phyloP scores from a whole-genome alignment of 176 grass and related monocot genomes.

The Paspalum vaginatum region DNA sequence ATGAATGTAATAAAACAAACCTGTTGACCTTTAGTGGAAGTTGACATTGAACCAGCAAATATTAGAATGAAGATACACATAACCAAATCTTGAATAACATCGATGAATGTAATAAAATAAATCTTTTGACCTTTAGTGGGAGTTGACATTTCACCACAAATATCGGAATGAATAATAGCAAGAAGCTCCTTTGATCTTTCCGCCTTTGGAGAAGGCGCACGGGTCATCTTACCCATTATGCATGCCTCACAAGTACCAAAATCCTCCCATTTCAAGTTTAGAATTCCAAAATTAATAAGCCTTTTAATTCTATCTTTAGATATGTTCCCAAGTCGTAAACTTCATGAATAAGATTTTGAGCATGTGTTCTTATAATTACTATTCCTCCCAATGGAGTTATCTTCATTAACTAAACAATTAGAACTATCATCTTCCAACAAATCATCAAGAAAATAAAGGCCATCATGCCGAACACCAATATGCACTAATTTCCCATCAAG shows the following conservation, averaged over 20 bases:
- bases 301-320: too few relatives aligned
- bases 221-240: background rate
- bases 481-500: background rate
- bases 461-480: background rate
- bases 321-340: background rate
- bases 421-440: too few relatives aligned
- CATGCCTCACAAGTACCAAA: background rate
- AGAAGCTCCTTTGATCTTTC: too few relatives aligned
- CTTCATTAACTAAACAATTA: too few relatives aligned
- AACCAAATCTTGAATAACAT: background rate
- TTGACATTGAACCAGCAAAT: too few relatives aligned
- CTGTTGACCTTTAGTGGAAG: too few relatives aligned
- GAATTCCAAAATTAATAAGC: constrained; percentile 25
- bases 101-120: background rate
- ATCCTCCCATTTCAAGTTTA: constrained; percentile 1
- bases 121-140: too few relatives aligned
- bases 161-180: too few relatives aligned
- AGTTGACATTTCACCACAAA: too few relatives aligned
- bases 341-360: background rate
- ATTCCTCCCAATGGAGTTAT: too few relatives aligned
- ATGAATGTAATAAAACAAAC: background rate
- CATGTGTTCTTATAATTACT: too few relatives aligned
- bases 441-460: background rate
- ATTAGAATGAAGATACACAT: background rate
- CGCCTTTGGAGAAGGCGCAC: background rate